Evolutionary conservation across 73 alveolate genomes (phyloP).

Genomic region (Uronychia binucleata): DNA sequence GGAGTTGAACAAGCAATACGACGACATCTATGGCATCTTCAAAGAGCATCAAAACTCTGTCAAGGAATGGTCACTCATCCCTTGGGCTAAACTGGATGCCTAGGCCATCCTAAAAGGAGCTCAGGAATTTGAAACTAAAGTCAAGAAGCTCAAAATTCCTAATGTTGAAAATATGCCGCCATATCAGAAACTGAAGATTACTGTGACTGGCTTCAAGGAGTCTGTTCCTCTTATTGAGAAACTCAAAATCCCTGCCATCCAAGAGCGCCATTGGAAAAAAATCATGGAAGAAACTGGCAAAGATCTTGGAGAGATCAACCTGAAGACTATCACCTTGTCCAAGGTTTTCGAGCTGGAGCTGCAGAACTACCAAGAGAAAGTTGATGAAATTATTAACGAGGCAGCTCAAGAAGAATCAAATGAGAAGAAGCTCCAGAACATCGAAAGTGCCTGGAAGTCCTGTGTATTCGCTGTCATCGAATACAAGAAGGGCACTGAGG

Average conservation of each 20-base stretch:
- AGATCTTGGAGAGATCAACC: conserved; percentile 90
- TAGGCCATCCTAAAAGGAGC: conserved; percentile 83
- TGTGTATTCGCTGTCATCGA: conserved; percentile 86
- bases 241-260: conserved; percentile 93
- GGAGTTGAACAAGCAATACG: conserved; percentile 89
- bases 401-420: conserved; percentile 97
- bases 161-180: conserved; percentile 66
- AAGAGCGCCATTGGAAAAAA: conserved; percentile 97
- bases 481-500: conserved; percentile 94
- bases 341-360: conserved; percentile 95
- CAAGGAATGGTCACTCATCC: conserved; percentile 94
- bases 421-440: conserved; percentile 89
- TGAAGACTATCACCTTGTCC: conserved; percentile 94
- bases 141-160: conserved; percentile 60
- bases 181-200: conserved; percentile 75
- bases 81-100: conserved; percentile 97
- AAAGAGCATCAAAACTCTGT: conserved; percentile 88
- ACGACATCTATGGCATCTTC: conserved; percentile 88
- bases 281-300: conserved; percentile 95
- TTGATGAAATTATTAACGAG: conserved; percentile 95
- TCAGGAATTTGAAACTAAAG: conserved; percentile 88
- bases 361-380: conserved; percentile 93
- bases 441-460: conserved; percentile 93
- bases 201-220: conserved; percentile 86
- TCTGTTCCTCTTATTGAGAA: conserved; percentile 86